Base-by-base conservation (phyloP, 495 filamentous ascomycete species). In the Thozetella sp. region DNA sequence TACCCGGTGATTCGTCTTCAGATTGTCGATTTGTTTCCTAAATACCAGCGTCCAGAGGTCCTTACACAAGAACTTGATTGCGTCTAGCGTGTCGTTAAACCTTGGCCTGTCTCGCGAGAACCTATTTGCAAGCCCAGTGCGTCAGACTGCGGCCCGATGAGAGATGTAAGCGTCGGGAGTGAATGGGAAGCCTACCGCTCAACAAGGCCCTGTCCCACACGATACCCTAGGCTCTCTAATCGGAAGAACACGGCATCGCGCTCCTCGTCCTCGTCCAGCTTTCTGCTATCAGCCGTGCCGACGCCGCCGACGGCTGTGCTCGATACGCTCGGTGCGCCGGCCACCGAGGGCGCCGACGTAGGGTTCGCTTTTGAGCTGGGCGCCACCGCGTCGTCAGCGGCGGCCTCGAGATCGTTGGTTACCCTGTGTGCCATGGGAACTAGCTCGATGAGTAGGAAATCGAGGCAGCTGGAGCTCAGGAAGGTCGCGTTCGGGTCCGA, bases 11-110 rank as follows among this genome's bases (percentile, higher is more conserved):
- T 99, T 99, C 15, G 95, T 99, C 79, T 98, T 99, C 45, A 99
- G 79, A 76, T 98, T 98, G 72, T 99, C 95, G 65, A 98, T 88
- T 74, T 97, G 95, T 75, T 99, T 99, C 72, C 92, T 81, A 74
- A 97, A 99, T 27, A 97, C 83, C 43, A 97, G 81, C 52, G 86
- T 91, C 95, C 95, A 99, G 46, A 99, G 76, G 70, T 99, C 96
- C 73, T 98, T 99, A 83, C 95, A 99, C 30, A 98, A 82, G 69
- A 98, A 98, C 73, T 99, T 99, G 69, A 99, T 98, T 25, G 91
- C 88, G 66, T 95, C 92, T 22, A 96, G 82, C 27, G 91, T 92
- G 73, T 95, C 91, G 24, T 84, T 87, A 73, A 96, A 95, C 48
- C 93, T 88, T 45, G 95, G 91, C 48, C 92, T 82, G 72, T 97